Conservation (phyloP, 345 rosid genomes). For the Euphorbia tirucalli region DNA sequence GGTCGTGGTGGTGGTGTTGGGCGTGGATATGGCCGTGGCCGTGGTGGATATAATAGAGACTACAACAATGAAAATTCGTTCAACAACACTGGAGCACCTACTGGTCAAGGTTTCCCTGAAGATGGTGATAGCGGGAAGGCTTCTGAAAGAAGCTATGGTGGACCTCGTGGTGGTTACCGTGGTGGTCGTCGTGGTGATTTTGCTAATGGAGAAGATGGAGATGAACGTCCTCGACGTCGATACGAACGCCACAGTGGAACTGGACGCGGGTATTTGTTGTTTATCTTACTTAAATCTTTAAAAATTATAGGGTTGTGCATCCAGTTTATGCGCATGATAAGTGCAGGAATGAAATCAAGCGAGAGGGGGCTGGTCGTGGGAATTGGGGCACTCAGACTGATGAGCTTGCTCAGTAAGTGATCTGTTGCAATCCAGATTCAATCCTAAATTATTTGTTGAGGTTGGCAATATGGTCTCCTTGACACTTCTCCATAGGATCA, state of each 20-base stretch:
- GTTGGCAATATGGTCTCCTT: background rate
- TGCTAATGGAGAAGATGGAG: constrained; percentile 21
- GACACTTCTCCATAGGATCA: background rate
- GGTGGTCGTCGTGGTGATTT: constrained; percentile 24
- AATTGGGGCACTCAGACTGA: constrained; percentile 31
- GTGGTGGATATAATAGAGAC: constrained; percentile 26
- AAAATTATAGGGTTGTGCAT: background rate
- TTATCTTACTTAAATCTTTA: background rate
- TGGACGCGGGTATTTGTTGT: constrained; percentile 26
- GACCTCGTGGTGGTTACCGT: constrained; percentile 24
- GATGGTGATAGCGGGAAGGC: constrained; percentile 21
- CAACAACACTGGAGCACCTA: constrained; percentile 4
- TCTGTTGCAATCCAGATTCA: background rate
- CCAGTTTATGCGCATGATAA: background rate
- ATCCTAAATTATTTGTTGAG: too few species aligned
- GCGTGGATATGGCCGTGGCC: constrained; percentile 16
- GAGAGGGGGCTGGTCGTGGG: constrained; percentile 27
- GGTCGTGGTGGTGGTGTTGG: constrained; percentile 16
- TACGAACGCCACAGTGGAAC: constrained; percentile 30
- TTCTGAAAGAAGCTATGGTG: constrained; percentile 27
- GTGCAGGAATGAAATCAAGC: constrained; percentile 24
- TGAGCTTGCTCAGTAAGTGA: constrained; percentile 25
- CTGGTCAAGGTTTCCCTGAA: constrained; percentile 14
- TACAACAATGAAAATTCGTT: constrained; percentile 14
- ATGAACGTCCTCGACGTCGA: constrained; percentile 20